Conservation (phyloP, 768 basidiomycete species). For the Asterophora parasitica region DNA sequence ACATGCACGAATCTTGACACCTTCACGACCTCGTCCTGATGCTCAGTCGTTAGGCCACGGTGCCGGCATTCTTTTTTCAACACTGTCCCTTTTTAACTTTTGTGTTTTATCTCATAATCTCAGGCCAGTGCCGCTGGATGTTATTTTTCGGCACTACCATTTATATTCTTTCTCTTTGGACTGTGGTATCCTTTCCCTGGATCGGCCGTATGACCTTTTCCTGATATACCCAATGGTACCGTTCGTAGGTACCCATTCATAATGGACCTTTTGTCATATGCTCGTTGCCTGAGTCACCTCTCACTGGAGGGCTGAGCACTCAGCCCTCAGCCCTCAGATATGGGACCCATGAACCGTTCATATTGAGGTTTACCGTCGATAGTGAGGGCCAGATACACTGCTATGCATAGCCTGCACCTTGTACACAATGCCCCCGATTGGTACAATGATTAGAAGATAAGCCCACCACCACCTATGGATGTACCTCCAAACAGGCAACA, state of each 20-base stretch:
- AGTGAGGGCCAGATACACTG: conserved; percentile 2
- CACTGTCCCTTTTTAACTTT: conserved; percentile 12
- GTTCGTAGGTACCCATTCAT: neutral
- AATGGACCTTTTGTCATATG: conserved; percentile 6
- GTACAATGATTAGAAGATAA: conserved; percentile 27
- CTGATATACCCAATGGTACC: conserved; percentile 11
- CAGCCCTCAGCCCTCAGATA: too few relatives aligned
- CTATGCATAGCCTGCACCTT: conserved; percentile 18
- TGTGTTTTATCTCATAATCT: conserved; percentile 12
- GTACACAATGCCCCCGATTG: conserved; percentile 22
- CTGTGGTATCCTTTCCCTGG: conserved; percentile 1
- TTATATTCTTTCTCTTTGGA: conserved; percentile 2
- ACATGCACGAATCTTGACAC: conserved; percentile 2
- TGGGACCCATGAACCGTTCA: neutral
- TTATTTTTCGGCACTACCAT: conserved; percentile 6
- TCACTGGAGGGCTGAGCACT: too few relatives aligned
- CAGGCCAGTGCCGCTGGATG: conserved; percentile 26
- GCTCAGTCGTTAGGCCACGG: conserved; percentile 1
- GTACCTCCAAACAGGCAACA: conserved; percentile 7
- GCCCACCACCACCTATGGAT: conserved; percentile 33
- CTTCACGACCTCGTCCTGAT: conserved; percentile 5
- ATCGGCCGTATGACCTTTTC: conserved; percentile 5
- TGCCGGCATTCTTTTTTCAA: conserved; percentile 16
- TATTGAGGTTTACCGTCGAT: conserved; percentile 7
- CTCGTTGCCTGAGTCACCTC: too few relatives aligned